Evolutionary conservation across 1,284 basidiomycete genomes (phyloP).

Genomic region (Exobasidium rhododendri): DNA sequence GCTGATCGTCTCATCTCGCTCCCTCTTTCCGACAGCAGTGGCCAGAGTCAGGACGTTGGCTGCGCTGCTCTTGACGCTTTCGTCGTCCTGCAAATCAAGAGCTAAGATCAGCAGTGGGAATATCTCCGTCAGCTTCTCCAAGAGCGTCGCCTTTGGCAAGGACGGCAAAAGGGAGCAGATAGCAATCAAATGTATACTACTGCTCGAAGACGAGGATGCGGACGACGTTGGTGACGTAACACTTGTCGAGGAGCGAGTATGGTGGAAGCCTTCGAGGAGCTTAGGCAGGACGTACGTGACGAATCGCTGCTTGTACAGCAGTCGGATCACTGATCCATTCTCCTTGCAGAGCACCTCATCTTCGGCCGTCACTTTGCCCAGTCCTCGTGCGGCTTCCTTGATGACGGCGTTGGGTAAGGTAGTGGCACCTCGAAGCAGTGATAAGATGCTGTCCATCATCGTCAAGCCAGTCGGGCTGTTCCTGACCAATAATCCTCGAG

Average conservation of each 20-base stretch:
- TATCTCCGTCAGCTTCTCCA: conserved; percentile 60
- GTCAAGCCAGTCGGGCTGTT: conserved; percentile 25
- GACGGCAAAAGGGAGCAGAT: conserved; percentile 77
- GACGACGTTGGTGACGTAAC: too few relatives aligned
- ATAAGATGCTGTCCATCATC: conserved; percentile 36
- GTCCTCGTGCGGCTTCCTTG: conserved; percentile 17
- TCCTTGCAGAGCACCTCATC: conserved; percentile 34
- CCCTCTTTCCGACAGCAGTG: conserved; percentile 58
- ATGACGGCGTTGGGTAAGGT: conserved; percentile 11
- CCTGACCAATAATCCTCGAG: conserved; percentile 36
- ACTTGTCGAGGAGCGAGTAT: background rate
- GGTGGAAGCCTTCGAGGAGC: conserved; percentile 64
- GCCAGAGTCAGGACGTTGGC: conserved; percentile 75
- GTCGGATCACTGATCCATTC: conserved; percentile 38
- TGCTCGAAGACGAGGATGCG: background rate
- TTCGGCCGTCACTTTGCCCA: conserved; percentile 27
- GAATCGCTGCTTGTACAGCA: conserved; percentile 73
- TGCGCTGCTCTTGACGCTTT: conserved; percentile 66
- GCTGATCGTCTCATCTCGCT: conserved; percentile 62
- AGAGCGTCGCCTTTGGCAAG: conserved; percentile 65
- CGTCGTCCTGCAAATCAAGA: conserved; percentile 59
- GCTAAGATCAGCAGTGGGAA: conserved; percentile 84
- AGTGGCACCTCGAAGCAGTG: conserved; percentile 28
- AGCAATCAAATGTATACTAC: conserved; percentile 69
- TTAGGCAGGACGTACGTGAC: conserved; percentile 72